Conservation (phyloP, 257 asterid genomes). For the Fraxinus pennsylvanica region DNA sequence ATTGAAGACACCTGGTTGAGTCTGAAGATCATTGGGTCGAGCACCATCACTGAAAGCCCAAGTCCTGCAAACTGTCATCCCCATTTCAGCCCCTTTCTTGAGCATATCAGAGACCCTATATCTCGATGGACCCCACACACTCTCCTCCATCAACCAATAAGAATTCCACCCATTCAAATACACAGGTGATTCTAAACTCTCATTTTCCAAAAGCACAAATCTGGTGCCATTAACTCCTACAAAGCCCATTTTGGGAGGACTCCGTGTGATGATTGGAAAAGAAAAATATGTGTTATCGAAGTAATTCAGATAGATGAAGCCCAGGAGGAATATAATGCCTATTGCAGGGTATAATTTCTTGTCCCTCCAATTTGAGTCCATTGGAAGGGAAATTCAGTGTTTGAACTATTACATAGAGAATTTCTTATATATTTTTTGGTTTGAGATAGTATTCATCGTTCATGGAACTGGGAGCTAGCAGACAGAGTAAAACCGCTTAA, state of each 20-base stretch:
- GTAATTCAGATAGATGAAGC: slow-evolving; percentile 37
- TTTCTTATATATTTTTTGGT: background rate
- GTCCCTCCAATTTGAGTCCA: slow-evolving; percentile 47
- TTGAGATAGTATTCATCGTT: background rate
- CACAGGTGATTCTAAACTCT: background rate
- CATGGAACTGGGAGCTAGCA: background rate
- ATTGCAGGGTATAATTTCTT: slow-evolving; percentile 37
- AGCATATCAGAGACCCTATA: slow-evolving; percentile 52
- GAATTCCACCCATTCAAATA: slow-evolving; percentile 69
- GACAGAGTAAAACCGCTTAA: background rate
- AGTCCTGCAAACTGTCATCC: slow-evolving; percentile 56
- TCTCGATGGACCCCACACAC: slow-evolving; percentile 37
- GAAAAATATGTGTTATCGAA: slow-evolving; percentile 30
- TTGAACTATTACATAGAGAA: background rate
- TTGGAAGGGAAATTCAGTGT: slow-evolving; percentile 15
- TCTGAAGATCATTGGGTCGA: slow-evolving; percentile 44
- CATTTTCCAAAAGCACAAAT: slow-evolving; percentile 32
- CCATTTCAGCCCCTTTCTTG: slow-evolving; percentile 48
- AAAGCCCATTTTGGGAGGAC: slow-evolving; percentile 40
- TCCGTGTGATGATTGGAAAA: slow-evolving; percentile 34
- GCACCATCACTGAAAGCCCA: slow-evolving; percentile 68
- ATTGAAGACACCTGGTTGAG: slow-evolving; percentile 44
- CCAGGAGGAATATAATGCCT: slow-evolving; percentile 36
- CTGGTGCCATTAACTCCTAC: slow-evolving; percentile 57
- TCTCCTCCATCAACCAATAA: slow-evolving; percentile 62